A percentile compares a stretch with the other conserved stretches of the same genome.
phyloP scores from a whole-genome alignment of 208 protist genomes.

The Hexamita inflata region DNA sequence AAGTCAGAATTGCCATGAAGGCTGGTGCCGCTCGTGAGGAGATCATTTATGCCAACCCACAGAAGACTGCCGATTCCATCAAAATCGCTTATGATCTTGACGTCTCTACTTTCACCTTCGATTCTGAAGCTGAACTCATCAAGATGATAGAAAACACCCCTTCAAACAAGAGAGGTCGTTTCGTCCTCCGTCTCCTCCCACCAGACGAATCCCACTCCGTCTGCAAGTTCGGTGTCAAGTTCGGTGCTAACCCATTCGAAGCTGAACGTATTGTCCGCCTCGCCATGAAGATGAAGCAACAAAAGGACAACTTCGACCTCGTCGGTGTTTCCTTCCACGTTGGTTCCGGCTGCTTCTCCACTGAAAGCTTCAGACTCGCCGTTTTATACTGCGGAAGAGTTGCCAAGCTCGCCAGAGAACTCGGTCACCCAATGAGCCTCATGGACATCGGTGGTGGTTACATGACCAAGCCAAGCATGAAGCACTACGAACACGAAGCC shows the following conservation, averaged over 20 bases:
- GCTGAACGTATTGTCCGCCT: conserved; percentile 45
- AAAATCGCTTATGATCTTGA: conserved; percentile 41
- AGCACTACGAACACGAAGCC: neutral
- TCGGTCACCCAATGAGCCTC: conserved; percentile 51
- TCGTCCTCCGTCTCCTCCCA: conserved; percentile 55
- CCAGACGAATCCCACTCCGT: conserved; percentile 56
- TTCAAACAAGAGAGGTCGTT: conserved; percentile 43
- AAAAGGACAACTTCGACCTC: no score
- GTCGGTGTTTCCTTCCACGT: conserved; percentile 67
- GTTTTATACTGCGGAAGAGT: conserved; percentile 43
- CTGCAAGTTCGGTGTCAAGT: conserved; percentile 59
- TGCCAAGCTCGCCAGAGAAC: conserved; percentile 49
- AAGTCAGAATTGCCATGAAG: conserved; percentile 51
- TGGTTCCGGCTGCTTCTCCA: conserved; percentile 54
- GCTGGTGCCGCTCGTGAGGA: conserved; percentile 48
- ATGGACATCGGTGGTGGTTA: conserved; percentile 66
- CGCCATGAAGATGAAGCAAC: conserved; percentile 47
- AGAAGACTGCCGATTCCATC: conserved; percentile 57
- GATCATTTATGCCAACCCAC: conserved; percentile 68
- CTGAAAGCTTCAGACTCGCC: conserved; percentile 50
- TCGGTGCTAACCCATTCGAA: conserved; percentile 52
- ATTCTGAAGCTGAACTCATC: conserved; percentile 54
- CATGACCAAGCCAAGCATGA: neutral
- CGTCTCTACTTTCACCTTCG: conserved; percentile 59
- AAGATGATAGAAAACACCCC: conserved; percentile 53